A percentile compares a stretch with the other conserved stretches of the same genome.
These are phyloP conservation scores for Penicillium hordei DNA, from an alignment of 2,329 filamentous ascomycete genomes.

Conservation along the genomic window DNA sequence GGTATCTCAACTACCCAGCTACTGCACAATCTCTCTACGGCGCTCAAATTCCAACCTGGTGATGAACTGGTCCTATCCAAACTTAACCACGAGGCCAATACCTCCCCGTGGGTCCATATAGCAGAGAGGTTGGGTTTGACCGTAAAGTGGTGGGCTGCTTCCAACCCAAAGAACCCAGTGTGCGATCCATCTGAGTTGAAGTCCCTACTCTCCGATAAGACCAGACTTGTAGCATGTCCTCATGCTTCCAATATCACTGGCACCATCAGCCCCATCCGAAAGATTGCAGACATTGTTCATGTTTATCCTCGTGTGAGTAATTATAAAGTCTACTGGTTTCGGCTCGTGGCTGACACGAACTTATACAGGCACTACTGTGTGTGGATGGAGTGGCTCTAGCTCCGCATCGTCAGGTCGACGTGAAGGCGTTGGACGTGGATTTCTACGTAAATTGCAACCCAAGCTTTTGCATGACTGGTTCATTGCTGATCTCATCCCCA, in stretches of 20 bases:
- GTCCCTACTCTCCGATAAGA: slow-evolving; percentile 61
- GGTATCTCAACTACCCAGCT: slow-evolving; percentile 75
- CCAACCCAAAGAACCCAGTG: slow-evolving; percentile 54
- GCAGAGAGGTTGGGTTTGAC: slow-evolving; percentile 60
- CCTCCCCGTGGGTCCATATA: slow-evolving; percentile 70
- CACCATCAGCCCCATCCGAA: slow-evolving; percentile 56
- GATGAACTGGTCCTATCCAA: slow-evolving; percentile 70
- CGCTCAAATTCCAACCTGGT: slow-evolving; percentile 54
- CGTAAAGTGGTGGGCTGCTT: slow-evolving; percentile 69
- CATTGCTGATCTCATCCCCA: background rate
- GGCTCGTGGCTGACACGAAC: background rate
- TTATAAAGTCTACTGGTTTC: too few relatives aligned
- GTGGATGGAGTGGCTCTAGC: slow-evolving; percentile 78
- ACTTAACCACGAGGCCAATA: slow-evolving; percentile 76
- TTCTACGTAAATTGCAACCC: slow-evolving; percentile 55
- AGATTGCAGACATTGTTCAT: slow-evolving; percentile 41
- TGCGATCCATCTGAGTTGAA: slow-evolving; percentile 59
- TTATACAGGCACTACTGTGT: slow-evolving; percentile 57
- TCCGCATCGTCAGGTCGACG: slow-evolving; percentile 69
- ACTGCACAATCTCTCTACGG: slow-evolving; percentile 66
- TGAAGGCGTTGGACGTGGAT: slow-evolving; percentile 67
- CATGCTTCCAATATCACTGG: slow-evolving; percentile 74
- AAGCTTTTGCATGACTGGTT: background rate
- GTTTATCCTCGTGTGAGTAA: slow-evolving; percentile 42
- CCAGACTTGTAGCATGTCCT: slow-evolving; percentile 69